Conservation (phyloP, 78 protist species). For the Dictyostelium brefeldianum region DNA sequence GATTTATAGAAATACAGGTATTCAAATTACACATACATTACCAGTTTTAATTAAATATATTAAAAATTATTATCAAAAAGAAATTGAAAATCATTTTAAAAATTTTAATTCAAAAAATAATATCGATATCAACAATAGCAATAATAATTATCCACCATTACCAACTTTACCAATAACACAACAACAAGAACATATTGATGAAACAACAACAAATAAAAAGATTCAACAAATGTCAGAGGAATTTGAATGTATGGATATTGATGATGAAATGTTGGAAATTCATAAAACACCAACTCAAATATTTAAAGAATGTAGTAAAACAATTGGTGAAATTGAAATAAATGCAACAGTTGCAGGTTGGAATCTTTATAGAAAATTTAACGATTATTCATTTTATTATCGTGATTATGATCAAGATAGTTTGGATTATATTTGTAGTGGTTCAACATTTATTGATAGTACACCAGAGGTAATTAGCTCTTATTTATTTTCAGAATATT, state of each 20-base stretch:
- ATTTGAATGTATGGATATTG: not conserved
- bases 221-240: not conserved
- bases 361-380: constrained; percentile 19
- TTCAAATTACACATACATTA: constrained; percentile 22
- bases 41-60: constrained; percentile 23
- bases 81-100: not conserved
- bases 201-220: not conserved
- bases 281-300: not conserved
- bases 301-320: constrained; percentile 32
- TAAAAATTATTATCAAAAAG: not conserved
- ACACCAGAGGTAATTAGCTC: not conserved
- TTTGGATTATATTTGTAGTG: not conserved
- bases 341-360: not conserved
- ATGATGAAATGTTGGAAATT: not conserved
- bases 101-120: not conserved
- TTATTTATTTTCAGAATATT: constrained; percentile 5
- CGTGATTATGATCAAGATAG: constrained; percentile 4
- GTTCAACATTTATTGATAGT: not conserved
- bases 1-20: constrained; percentile 35
- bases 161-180: not conserved
- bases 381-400: constrained; percentile 22
- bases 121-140: not conserved
- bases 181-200: not conserved
- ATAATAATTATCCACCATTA: not conserved
- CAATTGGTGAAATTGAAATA: constrained; percentile 16